A percentile compares a stretch with the other conserved stretches of the same genome.
Evolutionary conservation across 441 rosid species (phyloP).

Genomic region (Gossypium davidsonii): DNA sequence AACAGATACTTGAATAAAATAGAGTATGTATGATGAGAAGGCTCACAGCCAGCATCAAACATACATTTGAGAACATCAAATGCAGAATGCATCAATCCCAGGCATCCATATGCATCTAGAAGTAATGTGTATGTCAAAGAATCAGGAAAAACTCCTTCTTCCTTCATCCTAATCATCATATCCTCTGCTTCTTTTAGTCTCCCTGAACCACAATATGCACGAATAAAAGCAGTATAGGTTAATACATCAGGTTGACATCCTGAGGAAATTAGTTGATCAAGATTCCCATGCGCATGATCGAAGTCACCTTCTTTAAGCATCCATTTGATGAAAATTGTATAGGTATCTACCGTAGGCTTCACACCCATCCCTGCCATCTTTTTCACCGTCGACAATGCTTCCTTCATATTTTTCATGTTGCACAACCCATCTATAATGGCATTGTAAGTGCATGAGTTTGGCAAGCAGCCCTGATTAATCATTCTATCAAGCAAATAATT

Average conservation of each 20-base stretch:
- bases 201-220: slow-evolving; percentile 51
- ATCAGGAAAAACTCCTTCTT: slow-evolving; percentile 57
- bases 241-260: slow-evolving; percentile 57
- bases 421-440: slow-evolving; percentile 66
- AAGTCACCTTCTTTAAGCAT: slow-evolving; percentile 58
- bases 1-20: slow-evolving; percentile 49
- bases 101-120: slow-evolving; percentile 51
- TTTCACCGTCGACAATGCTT: slow-evolving; percentile 37
- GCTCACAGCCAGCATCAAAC: slow-evolving; percentile 62
- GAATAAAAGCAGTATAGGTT: slow-evolving; percentile 62
- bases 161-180: slow-evolving; percentile 50
- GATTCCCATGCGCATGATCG: slow-evolving; percentile 40
- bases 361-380: slow-evolving; percentile 46
- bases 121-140: slow-evolving; percentile 48
- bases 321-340: slow-evolving; percentile 51
- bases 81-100: slow-evolving; percentile 47
- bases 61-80: slow-evolving; percentile 67
- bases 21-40: slow-evolving; percentile 57
- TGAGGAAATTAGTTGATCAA: slow-evolving; percentile 41
- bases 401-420: slow-evolving; percentile 37
- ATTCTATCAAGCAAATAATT: slow-evolving; percentile 43
- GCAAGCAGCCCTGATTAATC: slow-evolving; percentile 46
- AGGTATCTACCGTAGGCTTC: slow-evolving; percentile 45
- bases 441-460: slow-evolving; percentile 57
- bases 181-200: slow-evolving; percentile 56